Conservation (phyloP, 1,284 basidiomycete genomes). For the Rhodofomes roseus region DNA sequence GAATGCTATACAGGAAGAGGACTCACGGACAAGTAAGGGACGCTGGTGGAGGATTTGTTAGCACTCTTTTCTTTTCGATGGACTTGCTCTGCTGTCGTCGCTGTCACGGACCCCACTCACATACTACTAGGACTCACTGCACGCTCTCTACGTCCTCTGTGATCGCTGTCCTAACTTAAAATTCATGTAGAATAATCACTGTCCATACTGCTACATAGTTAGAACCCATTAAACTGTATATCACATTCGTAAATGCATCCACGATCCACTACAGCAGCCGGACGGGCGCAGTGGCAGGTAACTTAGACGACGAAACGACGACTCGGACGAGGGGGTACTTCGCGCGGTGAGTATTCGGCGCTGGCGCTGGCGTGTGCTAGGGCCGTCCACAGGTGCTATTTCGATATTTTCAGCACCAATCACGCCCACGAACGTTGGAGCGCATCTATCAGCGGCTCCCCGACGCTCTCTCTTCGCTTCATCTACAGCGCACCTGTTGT, state of each 20-base stretch:
- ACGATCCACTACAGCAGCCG: not conserved
- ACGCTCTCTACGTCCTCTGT: not conserved
- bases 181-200: not conserved
- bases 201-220: not conserved
- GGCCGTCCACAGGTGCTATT: not conserved
- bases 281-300: not conserved
- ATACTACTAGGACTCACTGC: not conserved
- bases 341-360: constrained; percentile 4
- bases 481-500: not conserved
- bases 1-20: constrained; percentile 59
- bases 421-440: constrained; percentile 19
- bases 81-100: not conserved
- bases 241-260: not conserved
- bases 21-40: constrained; percentile 24
- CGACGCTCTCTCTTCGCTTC: not conserved
- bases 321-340: not conserved
- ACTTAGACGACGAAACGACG: too few species aligned
- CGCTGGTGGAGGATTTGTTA: constrained; percentile 25
- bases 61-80: not conserved
- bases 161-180: not conserved
- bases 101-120: not conserved
- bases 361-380: not conserved
- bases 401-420: constrained; percentile 14
- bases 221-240: not conserved
- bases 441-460: not conserved